Evolutionary conservation across 768 basidiomycete genomes (phyloP), one percentile per base, ranked within the genome.

Genomic region (Suillus hirtellus): DNA sequence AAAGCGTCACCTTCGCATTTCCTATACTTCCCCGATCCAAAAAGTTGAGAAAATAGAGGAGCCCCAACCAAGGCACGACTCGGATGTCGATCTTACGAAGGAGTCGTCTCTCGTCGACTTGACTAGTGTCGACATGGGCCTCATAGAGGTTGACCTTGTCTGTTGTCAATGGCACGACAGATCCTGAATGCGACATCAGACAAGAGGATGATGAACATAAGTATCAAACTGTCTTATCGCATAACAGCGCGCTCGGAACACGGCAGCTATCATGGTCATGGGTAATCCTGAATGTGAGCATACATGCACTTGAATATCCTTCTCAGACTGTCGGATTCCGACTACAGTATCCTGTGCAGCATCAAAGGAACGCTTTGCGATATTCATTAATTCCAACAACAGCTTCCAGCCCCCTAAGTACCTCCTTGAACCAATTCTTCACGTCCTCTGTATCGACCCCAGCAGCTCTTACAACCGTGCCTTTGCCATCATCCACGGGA

Each of bases 391-490:
- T 66, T 19, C 92, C 91, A 61, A 92, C 69, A 15, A 86, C 71
- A 46, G 75, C 71, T 71, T 86, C 81, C 17, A 92, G 66, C 4
- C 76, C 79, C 37, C 63, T 65, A 62, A 96, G 75, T 0, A 81
- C 80, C 10, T 80, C 79, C 63, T 80, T 81, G 24, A 97, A 73
- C 91, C 92, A 96, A 17, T 70, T 67, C 72, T 84, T 87, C 19
- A 93, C 90, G 44, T 78, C 77, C 76, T 96, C 93, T 43, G 91
- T 88, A 69, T 92, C 90, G 68, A 77, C 80, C 19, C 86, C 95
- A 10, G 92, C 93, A 12, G 87, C 83, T 67, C 94, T 83, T 60
- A 96, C 74, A 37, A 97, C 77, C 10, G 84, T 81, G 31, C 85
- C 84, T 63, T 71, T 72, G 40, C 78, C 78, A 35, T 75, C 72